Evolutionary conservation across 176 grass and related monocot genomes (phyloP).

Genomic region (Oryza officinalis): DNA sequence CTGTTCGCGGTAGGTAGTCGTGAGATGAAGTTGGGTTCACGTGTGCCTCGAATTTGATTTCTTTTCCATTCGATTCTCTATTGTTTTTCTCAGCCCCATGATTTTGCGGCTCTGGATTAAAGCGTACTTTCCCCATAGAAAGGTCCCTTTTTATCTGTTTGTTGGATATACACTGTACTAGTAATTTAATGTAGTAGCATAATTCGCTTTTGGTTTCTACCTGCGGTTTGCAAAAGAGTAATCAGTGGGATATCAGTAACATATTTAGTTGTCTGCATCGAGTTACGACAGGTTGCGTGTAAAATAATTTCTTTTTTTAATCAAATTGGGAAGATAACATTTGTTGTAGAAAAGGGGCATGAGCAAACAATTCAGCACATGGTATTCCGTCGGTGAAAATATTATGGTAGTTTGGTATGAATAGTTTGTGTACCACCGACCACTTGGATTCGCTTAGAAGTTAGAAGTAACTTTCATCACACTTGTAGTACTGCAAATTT

Average conservation of each 20-base stretch:
- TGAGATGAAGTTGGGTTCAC: conserved; percentile 48
- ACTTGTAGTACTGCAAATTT: conserved; percentile 20
- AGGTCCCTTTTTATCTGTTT: conserved; percentile 14
- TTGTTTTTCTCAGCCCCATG: conserved; percentile 19
- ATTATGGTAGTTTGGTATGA: conserved; percentile 27
- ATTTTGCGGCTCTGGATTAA: conserved; percentile 32
- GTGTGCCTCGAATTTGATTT: conserved; percentile 10
- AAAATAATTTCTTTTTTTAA: not conserved
- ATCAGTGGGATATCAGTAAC: not conserved
- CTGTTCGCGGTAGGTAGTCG: conserved; percentile 48
- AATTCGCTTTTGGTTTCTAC: conserved; percentile 16
- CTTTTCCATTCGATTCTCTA: not conserved
- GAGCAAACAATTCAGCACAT: conserved; percentile 3
- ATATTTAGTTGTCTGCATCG: not conserved
- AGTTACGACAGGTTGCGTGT: conserved; percentile 13
- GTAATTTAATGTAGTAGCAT: not conserved
- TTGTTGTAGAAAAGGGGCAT: not conserved
- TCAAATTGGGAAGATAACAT: conserved; percentile 10
- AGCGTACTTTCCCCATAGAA: not conserved
- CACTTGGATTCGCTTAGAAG: conserved; percentile 45
- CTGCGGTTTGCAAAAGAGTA: not conserved
- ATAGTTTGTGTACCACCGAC: conserved; percentile 36
- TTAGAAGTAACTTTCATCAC: conserved; percentile 41
- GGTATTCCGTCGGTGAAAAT: conserved; percentile 14
- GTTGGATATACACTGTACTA: not conserved